Conservation (phyloP, 192 early-diverging fungal genomes). For the Geranomyces michiganensis region DNA sequence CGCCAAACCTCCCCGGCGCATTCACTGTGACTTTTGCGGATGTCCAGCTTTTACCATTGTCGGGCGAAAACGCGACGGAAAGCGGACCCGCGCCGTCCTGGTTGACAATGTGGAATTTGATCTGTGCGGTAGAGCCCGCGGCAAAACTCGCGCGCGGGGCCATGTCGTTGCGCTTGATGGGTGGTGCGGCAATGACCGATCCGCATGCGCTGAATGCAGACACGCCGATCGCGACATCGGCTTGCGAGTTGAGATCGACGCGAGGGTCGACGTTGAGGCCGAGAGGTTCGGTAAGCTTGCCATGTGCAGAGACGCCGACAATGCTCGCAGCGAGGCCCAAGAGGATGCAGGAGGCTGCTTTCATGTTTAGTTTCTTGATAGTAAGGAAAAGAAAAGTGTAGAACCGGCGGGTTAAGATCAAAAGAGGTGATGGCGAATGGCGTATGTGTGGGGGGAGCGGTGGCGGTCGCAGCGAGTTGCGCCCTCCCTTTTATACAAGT, state of each 20-base stretch:
- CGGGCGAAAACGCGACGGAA: constrained; percentile 17
- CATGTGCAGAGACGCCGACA: constrained; percentile 20
- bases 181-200: not conserved
- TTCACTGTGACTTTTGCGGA: constrained; percentile 3
- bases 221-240: constrained; percentile 35
- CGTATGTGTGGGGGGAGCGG: too few relatives aligned
- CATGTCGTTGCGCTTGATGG: not conserved
- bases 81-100: constrained; percentile 36
- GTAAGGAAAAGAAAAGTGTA: too few relatives aligned
- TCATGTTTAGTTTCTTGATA: too few relatives aligned
- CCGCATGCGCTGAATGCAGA: constrained; percentile 17
- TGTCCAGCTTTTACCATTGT: constrained; percentile 20
- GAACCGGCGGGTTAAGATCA: too few relatives aligned
- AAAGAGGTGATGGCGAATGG: too few relatives aligned
- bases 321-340: not conserved
- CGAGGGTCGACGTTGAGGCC: constrained; percentile 35
- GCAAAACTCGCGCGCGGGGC: constrained; percentile 26
- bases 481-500: too few relatives aligned
- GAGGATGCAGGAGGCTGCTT: constrained; percentile 12
- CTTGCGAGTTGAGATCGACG: constrained; percentile 29
- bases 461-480: too few relatives aligned
- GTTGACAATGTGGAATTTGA: constrained; percentile 26
- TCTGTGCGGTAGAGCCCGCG: constrained; percentile 11
- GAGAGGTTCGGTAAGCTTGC: constrained; percentile 30
- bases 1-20: constrained; percentile 19